phyloP scores from a whole-genome alignment of 2,329 filamentous ascomycete genomes.

The Trichoderma koningii region DNA sequence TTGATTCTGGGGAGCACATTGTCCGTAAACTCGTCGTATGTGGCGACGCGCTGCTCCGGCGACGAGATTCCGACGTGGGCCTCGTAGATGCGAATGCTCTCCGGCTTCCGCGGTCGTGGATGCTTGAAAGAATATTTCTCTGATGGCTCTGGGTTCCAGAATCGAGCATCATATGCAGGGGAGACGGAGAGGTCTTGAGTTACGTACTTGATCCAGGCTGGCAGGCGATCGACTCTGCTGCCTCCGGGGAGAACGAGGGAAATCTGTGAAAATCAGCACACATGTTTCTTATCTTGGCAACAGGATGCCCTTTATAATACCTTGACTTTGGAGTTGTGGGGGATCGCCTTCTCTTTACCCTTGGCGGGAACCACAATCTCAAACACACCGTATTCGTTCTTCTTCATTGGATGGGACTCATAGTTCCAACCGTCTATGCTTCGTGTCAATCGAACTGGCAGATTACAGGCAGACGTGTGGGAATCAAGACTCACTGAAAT shows the following conservation, averaged over 20 bases:
- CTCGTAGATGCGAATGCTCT: slow-evolving; percentile 90
- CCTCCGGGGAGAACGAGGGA: slow-evolving; percentile 78
- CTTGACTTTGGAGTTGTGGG: slow-evolving; percentile 96
- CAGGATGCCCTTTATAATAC: slow-evolving; percentile 46
- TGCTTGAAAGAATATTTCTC: slow-evolving; percentile 87
- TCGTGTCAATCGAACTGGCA: slow-evolving; percentile 35
- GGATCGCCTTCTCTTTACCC: slow-evolving; percentile 74
- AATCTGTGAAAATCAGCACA: slow-evolving; percentile 57
- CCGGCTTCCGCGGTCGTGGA: slow-evolving; percentile 75
- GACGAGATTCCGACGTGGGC: slow-evolving; percentile 98
- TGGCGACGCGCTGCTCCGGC: slow-evolving; percentile 82
- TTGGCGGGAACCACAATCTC: slow-evolving; percentile 75
- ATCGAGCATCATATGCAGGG: slow-evolving; percentile 89
- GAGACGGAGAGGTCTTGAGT: slow-evolving; percentile 90
- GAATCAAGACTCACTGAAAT: slow-evolving; percentile 74
- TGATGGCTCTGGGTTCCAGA: slow-evolving; percentile 86
- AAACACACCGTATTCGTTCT: slow-evolving; percentile 82
- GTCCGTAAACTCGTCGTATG: slow-evolving; percentile 95
- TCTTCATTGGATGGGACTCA: slow-evolving; percentile 82
- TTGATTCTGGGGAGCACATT: slow-evolving; percentile 92
- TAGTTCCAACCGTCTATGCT: slow-evolving; percentile 79
- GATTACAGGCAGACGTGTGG: background rate
- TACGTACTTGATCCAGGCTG: slow-evolving; percentile 96
- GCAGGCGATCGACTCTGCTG: slow-evolving; percentile 82
- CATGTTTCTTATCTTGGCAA: no score